Base-by-base conservation (phyloP, 2,329 filamentous ascomycete species). In the Colletotrichum agaves region DNA sequence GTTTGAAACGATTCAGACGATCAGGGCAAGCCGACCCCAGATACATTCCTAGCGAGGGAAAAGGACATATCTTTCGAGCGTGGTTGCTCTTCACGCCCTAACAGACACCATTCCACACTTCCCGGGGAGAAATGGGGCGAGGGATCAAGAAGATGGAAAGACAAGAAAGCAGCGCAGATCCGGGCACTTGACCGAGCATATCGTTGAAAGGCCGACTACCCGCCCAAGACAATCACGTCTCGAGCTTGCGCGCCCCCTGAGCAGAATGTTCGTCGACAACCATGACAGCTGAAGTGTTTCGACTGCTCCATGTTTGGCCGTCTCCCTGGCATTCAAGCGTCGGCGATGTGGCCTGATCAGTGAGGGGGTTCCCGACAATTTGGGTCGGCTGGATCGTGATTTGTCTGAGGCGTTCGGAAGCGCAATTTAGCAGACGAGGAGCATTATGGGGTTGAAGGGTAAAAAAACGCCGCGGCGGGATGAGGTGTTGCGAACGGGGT, bases 211-310 rank as follows among this genome's bases (percentile, higher is more conserved):
- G 23, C 23, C 27, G 5, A 52, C 19, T 31, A 52, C 33, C 47
- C 33, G 5, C 17, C 17, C 47, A n/a, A 31, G 47, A 52, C 27
- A 46, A 15, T 13, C 17, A 4, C 56, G 63, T 62, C 63, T 62
- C 49, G 63, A 58, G 23, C 21, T 44, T 15, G 21, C 37, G 37
- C 27, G 23, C 41, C 49, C 23, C 13, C 13, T 31, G 31, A n/a
- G 49, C 43, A 62, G 63, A 66, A 56, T 66, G 41, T 56, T 56
- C 49, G 23, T 21, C 41, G 33, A 35, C 35, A 59, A 52, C 31
- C 35, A 37, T 37, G 47, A 17, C 47, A 52, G 27, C 23, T 17
- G 27, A 35, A n/a, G 4, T 23, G 27, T 33, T 31, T 17, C 47
- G 21, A 49, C 27, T 5, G n/a, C 49, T n/a, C 49, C 27, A 53